Conservation (phyloP, 163 green algal species). For the Scenedesmus sp. region DNA sequence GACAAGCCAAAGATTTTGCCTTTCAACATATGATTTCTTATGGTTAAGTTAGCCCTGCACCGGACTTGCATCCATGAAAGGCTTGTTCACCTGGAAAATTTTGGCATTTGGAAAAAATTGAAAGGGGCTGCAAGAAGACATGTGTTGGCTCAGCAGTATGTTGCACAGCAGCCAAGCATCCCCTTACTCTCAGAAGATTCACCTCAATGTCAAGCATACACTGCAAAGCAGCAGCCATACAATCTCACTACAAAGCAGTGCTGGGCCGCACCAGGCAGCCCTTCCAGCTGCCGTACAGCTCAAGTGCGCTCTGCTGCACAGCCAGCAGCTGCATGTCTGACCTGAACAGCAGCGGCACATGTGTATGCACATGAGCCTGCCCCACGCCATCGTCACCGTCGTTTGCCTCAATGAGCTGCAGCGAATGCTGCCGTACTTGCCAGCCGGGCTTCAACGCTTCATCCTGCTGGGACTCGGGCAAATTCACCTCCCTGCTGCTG, state of each 20-base stretch:
- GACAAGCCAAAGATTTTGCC: too few species aligned
- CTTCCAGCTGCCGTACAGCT: slow-evolving; percentile 37
- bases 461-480: neutral
- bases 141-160: too few species aligned
- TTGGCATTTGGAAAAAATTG: too few species aligned
- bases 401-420: neutral
- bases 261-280: slow-evolving; percentile 14
- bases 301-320: slow-evolving; percentile 10
- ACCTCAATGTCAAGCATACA: too few species aligned
- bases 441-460: neutral
- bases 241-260: neutral
- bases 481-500: neutral
- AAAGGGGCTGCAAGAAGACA: too few species aligned
- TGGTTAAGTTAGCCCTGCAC: too few species aligned
- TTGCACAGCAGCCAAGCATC: too few species aligned
- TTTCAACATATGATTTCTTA: too few species aligned
- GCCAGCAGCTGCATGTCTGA: neutral
- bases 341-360: neutral
- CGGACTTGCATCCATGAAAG: too few species aligned
- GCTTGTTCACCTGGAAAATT: too few species aligned
- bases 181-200: too few species aligned
- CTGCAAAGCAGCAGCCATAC: too few species aligned
- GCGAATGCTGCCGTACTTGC: neutral
- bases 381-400: neutral
- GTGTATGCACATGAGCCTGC: neutral